These are phyloP conservation scores for Selaginella moellendorffii DNA, from an alignment of 75 land plant species.

Conservation along the genomic window DNA sequence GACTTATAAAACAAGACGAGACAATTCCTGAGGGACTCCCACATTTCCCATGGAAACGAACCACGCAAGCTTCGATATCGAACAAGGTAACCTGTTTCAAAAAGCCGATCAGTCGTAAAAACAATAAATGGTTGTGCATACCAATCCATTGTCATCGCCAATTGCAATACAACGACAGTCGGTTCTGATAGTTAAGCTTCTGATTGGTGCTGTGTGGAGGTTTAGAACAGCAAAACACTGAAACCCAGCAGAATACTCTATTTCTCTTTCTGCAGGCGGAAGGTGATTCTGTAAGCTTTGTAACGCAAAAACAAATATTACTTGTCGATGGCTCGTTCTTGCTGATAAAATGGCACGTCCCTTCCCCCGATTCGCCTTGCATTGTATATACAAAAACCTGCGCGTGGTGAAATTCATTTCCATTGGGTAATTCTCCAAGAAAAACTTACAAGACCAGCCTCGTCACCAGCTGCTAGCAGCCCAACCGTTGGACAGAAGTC, in stretches of 20 bases:
- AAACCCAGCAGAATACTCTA: slow-evolving; percentile 14
- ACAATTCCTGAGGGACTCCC: not conserved
- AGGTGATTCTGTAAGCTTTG: not conserved
- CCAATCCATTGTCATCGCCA: slow-evolving; percentile 9
- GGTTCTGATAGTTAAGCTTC: not conserved
- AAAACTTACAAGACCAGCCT: slow-evolving; percentile 51
- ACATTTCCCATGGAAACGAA: slow-evolving; percentile 1
- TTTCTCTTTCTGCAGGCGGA: not conserved
- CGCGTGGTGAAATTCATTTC: not conserved
- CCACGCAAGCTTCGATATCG: not conserved
- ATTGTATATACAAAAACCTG: slow-evolving; percentile 52
- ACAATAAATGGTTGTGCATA: not conserved
- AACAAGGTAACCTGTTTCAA: not conserved
- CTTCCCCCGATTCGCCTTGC: slow-evolving; percentile 21
- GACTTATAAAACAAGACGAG: not conserved
- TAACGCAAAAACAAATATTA: slow-evolving; percentile 1
- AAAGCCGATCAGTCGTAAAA: not conserved
- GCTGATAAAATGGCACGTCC: slow-evolving; percentile 26
- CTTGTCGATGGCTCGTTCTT: not conserved
- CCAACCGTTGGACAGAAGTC: slow-evolving; percentile 40
- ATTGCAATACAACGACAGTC: slow-evolving; percentile 1
- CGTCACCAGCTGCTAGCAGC: slow-evolving; percentile 47
- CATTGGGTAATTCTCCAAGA: slow-evolving; percentile 1
- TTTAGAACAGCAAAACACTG: slow-evolving; percentile 7
- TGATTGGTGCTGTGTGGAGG: not conserved